Base-by-base conservation (phyloP, 2,329 filamentous ascomycete species). In the Sporothrix protearum region DNA sequence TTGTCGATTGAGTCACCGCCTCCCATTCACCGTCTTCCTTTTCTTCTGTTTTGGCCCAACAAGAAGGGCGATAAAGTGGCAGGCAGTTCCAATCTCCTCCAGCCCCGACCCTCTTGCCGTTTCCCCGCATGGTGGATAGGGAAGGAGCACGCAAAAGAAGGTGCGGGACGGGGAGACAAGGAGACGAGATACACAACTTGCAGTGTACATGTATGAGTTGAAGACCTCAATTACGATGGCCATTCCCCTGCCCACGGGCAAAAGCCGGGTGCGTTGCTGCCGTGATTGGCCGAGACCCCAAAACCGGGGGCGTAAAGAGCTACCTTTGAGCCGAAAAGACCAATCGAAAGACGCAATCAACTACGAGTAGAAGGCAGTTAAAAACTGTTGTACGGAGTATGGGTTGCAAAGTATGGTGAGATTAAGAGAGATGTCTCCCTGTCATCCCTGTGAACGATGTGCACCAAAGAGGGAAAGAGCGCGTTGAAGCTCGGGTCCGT, bases 261-360 rank as follows among this genome's bases (percentile, higher is more conserved):
- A 67, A 67, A 33, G 25, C 67, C 69, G 73, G 67, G 64, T 57
- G 49, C 63, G 33, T 19, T 67, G 68, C 71, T 57, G 72, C 72
- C 71, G 73, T 73, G 72, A 72, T 73, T 73, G 73, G 71, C 69
- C 66, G 57, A 64, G 8, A 16, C 53, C 53, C 19, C 42, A 66
- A 28, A 36, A 59, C 69, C 28, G 51, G 14, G 59, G 12, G 22
- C 14, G n/a, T 22, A 25, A 51, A 61, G n/a, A n/a, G 25, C 47
- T 64, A 71, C 69, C 69, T 36, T 70, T 73, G 67, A 71, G 61
- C 72, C 72, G 72, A 73, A 45, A 63, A n/a, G 39, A 33, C 22
- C 30, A 22, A 64, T n/a, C n/a, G n/a, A n/a, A n/a, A n/a, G n/a
- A n/a, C n/a, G n/a, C n/a, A n/a, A n/a, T n/a, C n/a, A n/a, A n/a